Percentiles rank a stretch among this genome's conserved stretches.
Conservation (phyloP, 176 grass and related monocot genomes). For the Lolium perenne region DNA sequence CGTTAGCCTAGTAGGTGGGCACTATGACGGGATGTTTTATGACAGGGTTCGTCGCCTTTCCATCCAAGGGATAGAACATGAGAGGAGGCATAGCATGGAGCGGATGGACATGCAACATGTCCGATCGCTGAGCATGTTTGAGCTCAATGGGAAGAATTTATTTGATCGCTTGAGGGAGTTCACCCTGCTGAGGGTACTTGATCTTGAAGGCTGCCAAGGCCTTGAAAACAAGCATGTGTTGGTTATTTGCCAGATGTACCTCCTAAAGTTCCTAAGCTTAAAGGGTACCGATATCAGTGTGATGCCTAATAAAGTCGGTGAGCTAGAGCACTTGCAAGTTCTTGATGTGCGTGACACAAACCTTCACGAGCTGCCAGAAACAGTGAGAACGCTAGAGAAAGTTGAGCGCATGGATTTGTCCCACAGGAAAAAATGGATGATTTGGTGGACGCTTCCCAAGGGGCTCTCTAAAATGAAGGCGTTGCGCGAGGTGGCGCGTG, state of each 20-base stretch:
- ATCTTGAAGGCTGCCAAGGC: neutral
- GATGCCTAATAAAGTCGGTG: neutral
- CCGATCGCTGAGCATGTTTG: neutral
- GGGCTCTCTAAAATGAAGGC: neutral
- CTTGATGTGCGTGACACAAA: neutral
- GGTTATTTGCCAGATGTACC: neutral
- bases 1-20: neutral
- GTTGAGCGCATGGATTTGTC: neutral
- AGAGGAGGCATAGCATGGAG: neutral
- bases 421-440: rapidly evolving
- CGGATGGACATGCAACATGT: neutral
- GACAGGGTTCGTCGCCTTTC: neutral
- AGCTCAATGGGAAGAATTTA: neutral
- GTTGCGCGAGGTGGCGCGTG: neutral
- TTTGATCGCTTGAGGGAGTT: neutral
- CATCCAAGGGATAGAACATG: neutral
- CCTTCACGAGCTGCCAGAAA: rapidly evolving
- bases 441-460: neutral
- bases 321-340: neutral
- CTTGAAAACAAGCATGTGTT: neutral
- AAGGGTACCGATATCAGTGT: neutral
- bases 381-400: neutral
- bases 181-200: neutral
- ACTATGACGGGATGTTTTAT: neutral
- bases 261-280: neutral